These are phyloP conservation scores for Kwoniella shivajii DNA, from an alignment of 1,284 basidiomycete genomes.

Conservation along the genomic window DNA sequence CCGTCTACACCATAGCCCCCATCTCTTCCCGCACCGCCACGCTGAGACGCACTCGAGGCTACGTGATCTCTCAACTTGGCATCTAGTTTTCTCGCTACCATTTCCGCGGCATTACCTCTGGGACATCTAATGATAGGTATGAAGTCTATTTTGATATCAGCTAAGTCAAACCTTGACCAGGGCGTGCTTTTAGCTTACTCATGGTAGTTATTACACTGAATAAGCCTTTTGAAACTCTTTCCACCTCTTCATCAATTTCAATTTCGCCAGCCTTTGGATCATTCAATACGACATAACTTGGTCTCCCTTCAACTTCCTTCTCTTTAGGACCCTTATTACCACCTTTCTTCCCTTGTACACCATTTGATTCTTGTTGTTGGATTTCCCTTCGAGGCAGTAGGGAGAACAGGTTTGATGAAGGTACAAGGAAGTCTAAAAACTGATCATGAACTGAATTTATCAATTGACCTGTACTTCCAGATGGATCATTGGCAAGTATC, in stretches of 20 bases:
- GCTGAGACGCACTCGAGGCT: conserved; percentile 67
- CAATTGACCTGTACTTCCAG: conserved; percentile 71
- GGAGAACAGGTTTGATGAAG: conserved; percentile 93
- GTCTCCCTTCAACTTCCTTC: conserved; percentile 48
- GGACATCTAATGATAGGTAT: conserved; percentile 95
- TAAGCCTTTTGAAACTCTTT: conserved; percentile 84
- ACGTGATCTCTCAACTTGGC: conserved; percentile 89
- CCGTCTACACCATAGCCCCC: conserved; percentile 66
- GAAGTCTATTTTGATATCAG: conserved; percentile 61
- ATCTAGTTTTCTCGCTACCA: conserved; percentile 95
- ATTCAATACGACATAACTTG: conserved; percentile 82
- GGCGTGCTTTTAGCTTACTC: conserved; percentile 59
- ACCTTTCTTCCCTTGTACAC: conserved; percentile 36
- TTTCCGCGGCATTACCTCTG: conserved; percentile 94
- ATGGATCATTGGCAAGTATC: conserved; percentile 70
- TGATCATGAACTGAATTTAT: conserved; percentile 86
- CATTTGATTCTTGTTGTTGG: conserved; percentile 26
- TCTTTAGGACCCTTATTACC: conserved; percentile 27
- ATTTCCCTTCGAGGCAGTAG: conserved; percentile 63
- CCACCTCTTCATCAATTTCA: conserved; percentile 91
- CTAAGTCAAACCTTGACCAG: background rate
- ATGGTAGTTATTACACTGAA: conserved; percentile 93
- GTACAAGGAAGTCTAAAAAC: conserved; percentile 94
- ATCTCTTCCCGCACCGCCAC: conserved; percentile 52
- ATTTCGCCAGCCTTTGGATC: conserved; percentile 88